Evolutionary conservation across 192 early-diverging fungal species (phyloP).

Genomic region (Chytriomyces sp.): DNA sequence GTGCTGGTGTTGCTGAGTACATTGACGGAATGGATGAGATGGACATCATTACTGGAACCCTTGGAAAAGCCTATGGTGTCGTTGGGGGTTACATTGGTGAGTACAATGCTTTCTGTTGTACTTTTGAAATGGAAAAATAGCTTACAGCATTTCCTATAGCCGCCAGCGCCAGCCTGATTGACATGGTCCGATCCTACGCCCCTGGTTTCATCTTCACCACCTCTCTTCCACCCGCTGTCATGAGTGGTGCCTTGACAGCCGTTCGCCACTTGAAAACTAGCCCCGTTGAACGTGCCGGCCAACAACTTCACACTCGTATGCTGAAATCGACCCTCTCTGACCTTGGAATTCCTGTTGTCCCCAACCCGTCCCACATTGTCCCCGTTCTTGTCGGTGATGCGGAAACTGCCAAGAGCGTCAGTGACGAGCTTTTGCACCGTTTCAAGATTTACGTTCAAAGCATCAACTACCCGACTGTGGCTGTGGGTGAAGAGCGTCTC

Average conservation of each 20-base stretch:
- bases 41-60: conserved; percentile 93
- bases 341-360: conserved; percentile 92
- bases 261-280: conserved; percentile 91
- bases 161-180: conserved; percentile 81
- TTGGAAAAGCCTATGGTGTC: conserved; percentile 95
- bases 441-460: conserved; percentile 96
- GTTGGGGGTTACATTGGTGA: conserved; percentile 92
- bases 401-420: conserved; percentile 88
- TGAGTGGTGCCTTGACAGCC: conserved; percentile 88
- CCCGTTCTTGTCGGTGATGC: conserved; percentile 98
- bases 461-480: conserved; percentile 98
- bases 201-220: conserved; percentile 99
- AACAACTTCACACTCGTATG: conserved; percentile 90
- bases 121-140: background rate
- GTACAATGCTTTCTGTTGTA: background rate
- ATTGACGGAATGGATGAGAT: conserved; percentile 87
- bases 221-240: conserved; percentile 92
- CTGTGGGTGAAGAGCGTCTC: conserved; percentile 93
- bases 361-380: conserved; percentile 99
- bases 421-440: conserved; percentile 87
- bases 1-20: conserved; percentile 95
- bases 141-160: conserved; percentile 29
- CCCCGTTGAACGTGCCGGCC: conserved; percentile 81
- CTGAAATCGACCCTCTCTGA: conserved; percentile 82
- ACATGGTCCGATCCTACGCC: conserved; percentile 95